These are phyloP conservation scores for Lactarius hengduanensis DNA, from an alignment of 768 basidiomycete species.

Conservation along the genomic window DNA sequence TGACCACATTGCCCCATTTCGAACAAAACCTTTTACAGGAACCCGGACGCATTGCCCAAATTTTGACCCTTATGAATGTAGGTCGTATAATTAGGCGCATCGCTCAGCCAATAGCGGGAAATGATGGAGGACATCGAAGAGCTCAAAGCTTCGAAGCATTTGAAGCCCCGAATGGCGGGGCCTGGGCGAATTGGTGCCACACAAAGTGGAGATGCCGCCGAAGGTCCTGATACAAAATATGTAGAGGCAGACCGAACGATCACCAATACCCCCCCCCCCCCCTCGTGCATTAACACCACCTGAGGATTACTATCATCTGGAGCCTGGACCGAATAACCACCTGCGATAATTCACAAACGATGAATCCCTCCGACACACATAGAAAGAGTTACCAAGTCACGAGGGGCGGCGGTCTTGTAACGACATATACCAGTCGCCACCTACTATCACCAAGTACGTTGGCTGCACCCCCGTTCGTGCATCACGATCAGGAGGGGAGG, in stretches of 20 bases:
- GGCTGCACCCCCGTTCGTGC: background rate
- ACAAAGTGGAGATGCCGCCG: background rate
- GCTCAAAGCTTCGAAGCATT: background rate
- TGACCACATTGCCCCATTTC: background rate
- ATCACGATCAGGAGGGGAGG: background rate
- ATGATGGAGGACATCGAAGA: background rate
- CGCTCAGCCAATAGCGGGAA: background rate
- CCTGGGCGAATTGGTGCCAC: slow-evolving; percentile 13
- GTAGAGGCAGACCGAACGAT: slow-evolving; percentile 1
- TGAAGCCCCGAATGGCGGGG: slow-evolving; percentile 2
- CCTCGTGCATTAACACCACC: background rate
- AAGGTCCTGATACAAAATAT: background rate
- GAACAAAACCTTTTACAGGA: background rate
- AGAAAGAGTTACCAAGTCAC: background rate
- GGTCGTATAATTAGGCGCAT: background rate
- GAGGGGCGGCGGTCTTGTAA: background rate
- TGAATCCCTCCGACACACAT: slow-evolving; percentile 6
- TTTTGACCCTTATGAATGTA: background rate
- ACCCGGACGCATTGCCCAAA: background rate
- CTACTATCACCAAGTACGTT: background rate
- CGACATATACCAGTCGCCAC: background rate
- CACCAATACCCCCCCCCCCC: background rate
- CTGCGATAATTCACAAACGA: background rate
- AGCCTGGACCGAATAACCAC: background rate
- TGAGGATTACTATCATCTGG: background rate